Base-by-base conservation (phyloP, 192 early-diverging fungal genomes). In the Coemansia sp. region DNA sequence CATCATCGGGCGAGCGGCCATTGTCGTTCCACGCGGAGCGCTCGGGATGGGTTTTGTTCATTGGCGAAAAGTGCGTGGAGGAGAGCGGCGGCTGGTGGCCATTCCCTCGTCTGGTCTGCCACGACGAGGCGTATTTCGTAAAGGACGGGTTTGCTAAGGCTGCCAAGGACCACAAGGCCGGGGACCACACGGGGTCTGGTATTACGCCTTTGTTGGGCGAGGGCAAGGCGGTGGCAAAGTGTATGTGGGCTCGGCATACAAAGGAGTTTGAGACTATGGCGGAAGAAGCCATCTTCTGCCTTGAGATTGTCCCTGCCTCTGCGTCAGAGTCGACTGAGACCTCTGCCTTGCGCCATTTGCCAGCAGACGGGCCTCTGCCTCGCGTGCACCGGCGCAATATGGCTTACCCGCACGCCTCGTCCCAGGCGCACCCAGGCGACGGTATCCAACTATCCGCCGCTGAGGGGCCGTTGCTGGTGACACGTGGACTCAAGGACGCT, bases 1-100 rank as follows among this genome's bases (percentile, higher is more conserved):
- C 75, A 2, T 59, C 64, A 32, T 70, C 73, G 10, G 78, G 82
- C 16, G 76, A 74, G 61, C 68, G 78, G 20, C 73, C 82, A 20
- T 44, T 84, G 58, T 69, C 59, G 60, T 96, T 96, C 70, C 91
- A 96, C 64, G 90, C 93, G 0, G 82, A 82, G 43, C 77, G 91
- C 7, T 32, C 85, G 0, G 68, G 83, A 38, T 87, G 87, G 83
- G 76, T 94, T 41, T 40, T 96, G 44, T 93, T 89, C 71, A 80
- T 71, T 38, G 89, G 85, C 24, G 71, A 73, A 10, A 78, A 76
- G 18, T 90, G 91, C 67, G 70, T 79, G 2, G 62, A 78, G 49
- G 76, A 71, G 49, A 76, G 58, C n/a, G 52, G 71, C 44, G 80
- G 80, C 11, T 76, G 74, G 80, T 79, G 83, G 80, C 74, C 80